A percentile compares a stretch with the other conserved stretches of the same genome.
Conservation (phyloP, 2,329 filamentous ascomycete species). For the Trichoderma brevicompactum region DNA sequence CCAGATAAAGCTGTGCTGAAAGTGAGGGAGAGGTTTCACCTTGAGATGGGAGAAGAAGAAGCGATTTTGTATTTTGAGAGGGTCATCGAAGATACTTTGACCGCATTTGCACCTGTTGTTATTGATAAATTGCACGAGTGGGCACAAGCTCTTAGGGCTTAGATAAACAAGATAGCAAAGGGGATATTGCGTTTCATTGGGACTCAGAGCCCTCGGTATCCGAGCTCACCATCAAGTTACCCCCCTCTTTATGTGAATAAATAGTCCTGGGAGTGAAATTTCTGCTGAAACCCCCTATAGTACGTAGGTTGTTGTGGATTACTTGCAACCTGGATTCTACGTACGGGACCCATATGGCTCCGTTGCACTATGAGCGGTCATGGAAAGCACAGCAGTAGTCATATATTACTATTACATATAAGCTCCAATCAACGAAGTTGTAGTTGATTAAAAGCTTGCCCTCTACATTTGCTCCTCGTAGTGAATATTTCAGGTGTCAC, state of each 20-base stretch:
- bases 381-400: too few relatives aligned
- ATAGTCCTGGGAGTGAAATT: too few relatives aligned
- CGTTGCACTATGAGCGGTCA: too few relatives aligned
- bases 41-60: constrained; percentile 91
- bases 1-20: constrained; percentile 93
- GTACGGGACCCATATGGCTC: too few relatives aligned
- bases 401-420: not conserved
- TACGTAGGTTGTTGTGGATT: too few relatives aligned
- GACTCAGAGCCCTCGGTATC: too few relatives aligned
- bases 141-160: constrained; percentile 88
- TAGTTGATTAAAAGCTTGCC: not conserved
- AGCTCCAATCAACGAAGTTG: not conserved
- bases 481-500: constrained; percentile 52
- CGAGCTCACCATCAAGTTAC: too few relatives aligned
- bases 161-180: constrained; percentile 28
- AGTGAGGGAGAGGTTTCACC: constrained; percentile 90
- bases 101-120: constrained; percentile 87
- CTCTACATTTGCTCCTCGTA: not conserved
- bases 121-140: constrained; percentile 95
- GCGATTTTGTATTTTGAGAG: constrained; percentile 85
- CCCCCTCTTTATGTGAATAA: too few relatives aligned
- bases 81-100: constrained; percentile 87
- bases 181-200: too few relatives aligned
- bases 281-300: too few relatives aligned
- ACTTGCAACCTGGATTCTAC: too few relatives aligned